Percentiles rank a stretch among this genome's conserved stretches.
phyloP scores from a whole-genome alignment of 2,329 filamentous ascomycete genomes.

The Amesomyces nigricolor region DNA sequence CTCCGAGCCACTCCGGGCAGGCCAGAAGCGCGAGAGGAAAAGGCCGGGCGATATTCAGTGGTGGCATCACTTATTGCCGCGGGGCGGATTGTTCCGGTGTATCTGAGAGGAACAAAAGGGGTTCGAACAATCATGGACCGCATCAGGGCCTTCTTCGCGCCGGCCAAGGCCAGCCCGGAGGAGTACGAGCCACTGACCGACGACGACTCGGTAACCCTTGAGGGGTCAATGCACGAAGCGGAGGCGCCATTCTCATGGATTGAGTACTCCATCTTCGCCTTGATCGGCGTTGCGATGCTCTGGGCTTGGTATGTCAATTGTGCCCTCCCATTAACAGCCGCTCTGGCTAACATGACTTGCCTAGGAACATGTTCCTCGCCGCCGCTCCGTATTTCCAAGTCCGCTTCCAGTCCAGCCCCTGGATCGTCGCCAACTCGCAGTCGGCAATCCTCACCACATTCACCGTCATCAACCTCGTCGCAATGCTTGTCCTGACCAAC shows the following conservation, averaged over 20 bases:
- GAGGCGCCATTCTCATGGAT: constrained; percentile 68
- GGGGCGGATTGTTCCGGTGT: background rate
- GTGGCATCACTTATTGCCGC: too few species aligned
- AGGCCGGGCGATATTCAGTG: too few species aligned
- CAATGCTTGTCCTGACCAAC: constrained; percentile 71
- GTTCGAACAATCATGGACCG: constrained; percentile 33
- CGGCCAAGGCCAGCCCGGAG: constrained; percentile 25
- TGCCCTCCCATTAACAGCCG: background rate
- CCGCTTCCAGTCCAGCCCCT: constrained; percentile 66
- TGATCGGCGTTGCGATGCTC: constrained; percentile 88
- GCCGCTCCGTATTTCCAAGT: constrained; percentile 87
- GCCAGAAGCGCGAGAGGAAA: too few species aligned
- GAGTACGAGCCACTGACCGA: constrained; percentile 30
- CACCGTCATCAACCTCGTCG: constrained; percentile 72
- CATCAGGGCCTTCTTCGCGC: constrained; percentile 34
- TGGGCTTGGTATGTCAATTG: constrained; percentile 75
- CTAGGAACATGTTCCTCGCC: constrained; percentile 96
- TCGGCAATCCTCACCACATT: constrained; percentile 82
- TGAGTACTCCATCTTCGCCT: constrained; percentile 78
- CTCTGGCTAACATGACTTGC: background rate
- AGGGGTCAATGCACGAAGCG: constrained; percentile 31
- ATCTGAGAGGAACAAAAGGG: too few species aligned
- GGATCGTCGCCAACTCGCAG: constrained; percentile 78
- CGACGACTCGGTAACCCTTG: constrained; percentile 26
- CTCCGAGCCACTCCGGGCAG: too few species aligned